Conservation (phyloP, 2,329 filamentous ascomycete species). For the Colletotrichum somersetense region DNA sequence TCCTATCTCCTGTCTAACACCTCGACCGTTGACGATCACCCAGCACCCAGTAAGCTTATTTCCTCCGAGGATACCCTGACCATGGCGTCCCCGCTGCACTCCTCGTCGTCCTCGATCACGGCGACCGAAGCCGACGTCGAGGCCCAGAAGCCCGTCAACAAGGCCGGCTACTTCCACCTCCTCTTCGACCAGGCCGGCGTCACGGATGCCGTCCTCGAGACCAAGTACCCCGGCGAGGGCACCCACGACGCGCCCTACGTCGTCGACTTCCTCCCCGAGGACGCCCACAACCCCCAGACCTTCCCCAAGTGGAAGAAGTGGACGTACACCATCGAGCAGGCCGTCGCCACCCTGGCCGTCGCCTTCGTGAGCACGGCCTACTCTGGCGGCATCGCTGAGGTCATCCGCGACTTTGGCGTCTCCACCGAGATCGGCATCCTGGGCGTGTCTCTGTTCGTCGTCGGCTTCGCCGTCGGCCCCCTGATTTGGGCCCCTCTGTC, state of each 20-base stretch:
- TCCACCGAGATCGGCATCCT: conserved; percentile 59
- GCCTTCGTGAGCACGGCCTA: conserved; percentile 74
- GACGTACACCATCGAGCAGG: conserved; percentile 70
- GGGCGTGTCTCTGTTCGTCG: conserved; percentile 61
- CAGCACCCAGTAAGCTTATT: conserved; percentile 20
- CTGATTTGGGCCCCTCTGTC: conserved; percentile 74
- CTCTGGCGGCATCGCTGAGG: conserved; percentile 64
- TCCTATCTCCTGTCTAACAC: neutral
- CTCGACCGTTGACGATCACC: conserved; percentile 3
- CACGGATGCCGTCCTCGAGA: conserved; percentile 66
- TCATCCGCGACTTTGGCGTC: conserved; percentile 65
- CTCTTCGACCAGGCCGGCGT: conserved; percentile 70
- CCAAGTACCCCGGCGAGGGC: conserved; percentile 70
- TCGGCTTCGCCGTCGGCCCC: conserved; percentile 69
- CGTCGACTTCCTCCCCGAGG: conserved; percentile 73
- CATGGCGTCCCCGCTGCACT: conserved; percentile 44
- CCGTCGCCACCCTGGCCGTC: conserved; percentile 73
- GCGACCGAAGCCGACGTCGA: conserved; percentile 58
- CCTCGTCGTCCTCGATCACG: conserved; percentile 50
- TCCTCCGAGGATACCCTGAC: neutral
- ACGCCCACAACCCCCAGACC: conserved; percentile 72
- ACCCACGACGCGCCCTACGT: conserved; percentile 73
- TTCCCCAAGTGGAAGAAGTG: conserved; percentile 70
- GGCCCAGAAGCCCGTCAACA: conserved; percentile 51
- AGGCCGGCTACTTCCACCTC: conserved; percentile 62